Percentiles rank a stretch among this genome's conserved stretches.
These are phyloP conservation scores for Rhodotorula glutinis DNA, from an alignment of 1,284 basidiomycete species.

Conservation along the genomic window DNA sequence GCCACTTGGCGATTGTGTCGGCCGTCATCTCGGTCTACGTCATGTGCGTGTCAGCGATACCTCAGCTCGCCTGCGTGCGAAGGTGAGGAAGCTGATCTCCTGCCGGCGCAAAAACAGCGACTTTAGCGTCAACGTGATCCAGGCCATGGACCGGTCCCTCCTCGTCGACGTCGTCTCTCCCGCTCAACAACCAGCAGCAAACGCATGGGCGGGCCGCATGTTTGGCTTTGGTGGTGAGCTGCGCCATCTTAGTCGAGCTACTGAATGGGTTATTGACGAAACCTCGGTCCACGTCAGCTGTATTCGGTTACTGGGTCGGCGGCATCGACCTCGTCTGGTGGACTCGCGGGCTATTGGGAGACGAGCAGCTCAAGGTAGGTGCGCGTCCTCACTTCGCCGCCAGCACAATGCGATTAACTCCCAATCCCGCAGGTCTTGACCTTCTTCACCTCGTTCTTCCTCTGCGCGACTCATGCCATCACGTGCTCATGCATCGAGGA, in stretches of 20 bases:
- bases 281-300: conserved; percentile 5
- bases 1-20: conserved; percentile 65
- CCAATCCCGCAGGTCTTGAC: conserved; percentile 52
- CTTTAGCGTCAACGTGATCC: conserved; percentile 89
- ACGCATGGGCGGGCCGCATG: conserved; percentile 94
- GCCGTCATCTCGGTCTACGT: conserved; percentile 82
- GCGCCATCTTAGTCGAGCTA: no score
- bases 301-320: conserved; percentile 43
- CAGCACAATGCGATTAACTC: not conserved
- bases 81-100: no score
- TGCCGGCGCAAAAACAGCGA: conserved; percentile 52
- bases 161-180: conserved; percentile 63
- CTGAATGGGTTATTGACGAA: not conserved
- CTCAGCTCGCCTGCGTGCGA: no score
- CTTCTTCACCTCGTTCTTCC: conserved; percentile 52
- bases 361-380: conserved; percentile 63
- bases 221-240: conserved; percentile 47
- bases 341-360: conserved; percentile 58
- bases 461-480: conserved; percentile 54
- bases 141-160: conserved; percentile 77
- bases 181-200: conserved; percentile 73
- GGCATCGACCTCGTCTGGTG: conserved; percentile 37
- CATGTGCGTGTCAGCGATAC: conserved; percentile 50
- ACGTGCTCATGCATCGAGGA: conserved; percentile 71
- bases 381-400: not conserved